Conservation (phyloP, 345 rosid species). For the Linum tenue region DNA sequence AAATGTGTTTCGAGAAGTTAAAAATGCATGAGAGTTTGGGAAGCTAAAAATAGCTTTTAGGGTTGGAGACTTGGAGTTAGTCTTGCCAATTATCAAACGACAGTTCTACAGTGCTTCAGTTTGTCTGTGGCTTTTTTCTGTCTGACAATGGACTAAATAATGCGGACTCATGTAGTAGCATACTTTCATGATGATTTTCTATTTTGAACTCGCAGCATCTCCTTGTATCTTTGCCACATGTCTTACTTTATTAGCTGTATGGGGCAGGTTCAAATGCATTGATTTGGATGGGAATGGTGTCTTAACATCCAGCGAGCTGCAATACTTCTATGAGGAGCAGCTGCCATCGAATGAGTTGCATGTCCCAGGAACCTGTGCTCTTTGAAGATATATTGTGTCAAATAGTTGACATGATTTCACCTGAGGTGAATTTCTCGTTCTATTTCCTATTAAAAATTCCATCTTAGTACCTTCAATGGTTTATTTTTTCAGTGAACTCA, state of each 20-base stretch:
- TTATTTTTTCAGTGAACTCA: neutral
- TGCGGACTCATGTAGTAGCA: neutral
- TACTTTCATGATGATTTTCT: neutral
- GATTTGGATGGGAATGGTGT: conserved; percentile 4
- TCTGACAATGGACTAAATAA: neutral
- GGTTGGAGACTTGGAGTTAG: too few species aligned
- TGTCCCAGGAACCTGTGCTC: conserved; percentile 5
- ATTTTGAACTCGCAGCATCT: neutral
- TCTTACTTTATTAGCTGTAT: neutral
- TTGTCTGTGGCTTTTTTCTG: neutral
- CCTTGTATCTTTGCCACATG: neutral
- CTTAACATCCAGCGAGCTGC: neutral
- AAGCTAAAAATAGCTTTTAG: too few species aligned
- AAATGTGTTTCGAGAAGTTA: too few species aligned
- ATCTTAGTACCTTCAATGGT: neutral
- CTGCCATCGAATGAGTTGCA: conserved; percentile 1
- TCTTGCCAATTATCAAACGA: too few species aligned
- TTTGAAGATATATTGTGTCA: conserved; percentile 4
- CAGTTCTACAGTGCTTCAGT: neutral
- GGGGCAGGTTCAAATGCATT: conserved; percentile 3
- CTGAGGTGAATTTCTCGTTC: neutral
- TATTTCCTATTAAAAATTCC: neutral
- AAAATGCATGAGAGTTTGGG: too few species aligned
- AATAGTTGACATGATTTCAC: conserved; percentile 3
- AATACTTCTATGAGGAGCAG: conserved; percentile 5